Conservation (phyloP, 1,139 yeast species). For the Zhuliangozyma parablackwelliae region DNA sequence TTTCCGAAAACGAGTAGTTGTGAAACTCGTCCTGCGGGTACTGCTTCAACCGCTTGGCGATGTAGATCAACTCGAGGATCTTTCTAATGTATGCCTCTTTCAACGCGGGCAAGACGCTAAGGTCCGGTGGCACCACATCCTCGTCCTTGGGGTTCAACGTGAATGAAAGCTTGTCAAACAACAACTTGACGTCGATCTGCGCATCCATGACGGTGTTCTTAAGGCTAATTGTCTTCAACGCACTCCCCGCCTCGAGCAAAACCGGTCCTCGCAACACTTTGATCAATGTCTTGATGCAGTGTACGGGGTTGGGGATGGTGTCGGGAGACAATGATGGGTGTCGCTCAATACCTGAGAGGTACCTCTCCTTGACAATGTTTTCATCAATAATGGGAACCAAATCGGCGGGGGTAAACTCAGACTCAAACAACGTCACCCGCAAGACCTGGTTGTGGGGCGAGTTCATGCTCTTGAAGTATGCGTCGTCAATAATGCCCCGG, state of each 20-base stretch:
- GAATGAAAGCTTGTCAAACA: slow-evolving; percentile 46
- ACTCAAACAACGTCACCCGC: slow-evolving; percentile 27
- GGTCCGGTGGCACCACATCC: slow-evolving; percentile 58
- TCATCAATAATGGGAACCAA: slow-evolving; percentile 23
- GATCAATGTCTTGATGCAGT: slow-evolving; percentile 53
- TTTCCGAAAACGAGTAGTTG: slow-evolving; percentile 38
- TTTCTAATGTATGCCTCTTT: slow-evolving; percentile 49
- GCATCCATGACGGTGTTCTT: slow-evolving; percentile 47
- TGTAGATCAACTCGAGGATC: slow-evolving; percentile 42
- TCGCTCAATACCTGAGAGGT: slow-evolving; percentile 24
- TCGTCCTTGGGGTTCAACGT: slow-evolving; percentile 32
- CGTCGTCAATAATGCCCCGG: slow-evolving; percentile 27
- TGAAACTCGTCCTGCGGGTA: slow-evolving; percentile 28
- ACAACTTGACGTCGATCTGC: slow-evolving; percentile 50
- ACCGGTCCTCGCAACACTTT: slow-evolving; percentile 64
- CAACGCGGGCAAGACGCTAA: slow-evolving; percentile 20
- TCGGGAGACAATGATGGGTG: slow-evolving; percentile 26
- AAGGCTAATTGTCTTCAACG: slow-evolving; percentile 49
- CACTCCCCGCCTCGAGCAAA: slow-evolving; percentile 34
- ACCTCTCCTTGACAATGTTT: slow-evolving; percentile 24
- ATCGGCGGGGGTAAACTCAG: slow-evolving; percentile 28
- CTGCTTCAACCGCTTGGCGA: slow-evolving; percentile 26
- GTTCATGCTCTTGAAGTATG: slow-evolving; percentile 26
- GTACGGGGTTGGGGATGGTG: slow-evolving; percentile 45
- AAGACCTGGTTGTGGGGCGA: slow-evolving; percentile 25